Evolutionary conservation across 176 grass and related monocot species (phyloP), one percentile per base, ranked within the genome.

Genomic region (Aegilops bicornis): DNA sequence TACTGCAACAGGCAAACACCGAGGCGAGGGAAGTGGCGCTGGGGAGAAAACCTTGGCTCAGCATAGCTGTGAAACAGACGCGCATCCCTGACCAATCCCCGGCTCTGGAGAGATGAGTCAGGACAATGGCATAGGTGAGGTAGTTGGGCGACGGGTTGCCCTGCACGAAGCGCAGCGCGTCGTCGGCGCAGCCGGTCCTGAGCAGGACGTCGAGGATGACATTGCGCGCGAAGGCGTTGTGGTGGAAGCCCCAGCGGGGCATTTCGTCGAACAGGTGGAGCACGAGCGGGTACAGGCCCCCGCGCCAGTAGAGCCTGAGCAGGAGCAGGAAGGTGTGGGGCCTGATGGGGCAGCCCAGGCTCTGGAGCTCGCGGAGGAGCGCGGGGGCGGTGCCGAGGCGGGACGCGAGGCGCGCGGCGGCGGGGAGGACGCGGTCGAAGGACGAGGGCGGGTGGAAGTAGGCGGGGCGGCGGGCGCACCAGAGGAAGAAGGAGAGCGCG

Each of bases 231-330:
- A 91, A 96, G 43, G 72, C 85, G 54, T 92, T 96, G 37, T 94
- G 96, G 33, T 71, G 79, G 82, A 91, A 95, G 61, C 88, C 86
- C 89, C 87, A 83, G 20, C 58, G 60, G 42, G 77, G 48, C 92
- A 96, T 98, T 92, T 98, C 86, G 43, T 96, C 92, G 78, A 98
- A 92, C 76, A 92, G 80, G 40, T 96, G 82, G 73, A 88, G 82
- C 33, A 89, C 97, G 45, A 79, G 64, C 14, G 25, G 78, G 85
- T 92, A 91, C 6, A 89, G 87, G 22, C 86, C 87, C 16, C 97
- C 92, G 67, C 96, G 87, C 93, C 92, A 98, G 84, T 90, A 98
- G 19, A 96, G 64, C 71, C 90, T 91, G 17, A 96, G 85, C 65
- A 94, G 86, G 88, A 94, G 74, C 82, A 98, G 70, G 85, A 96